phyloP scores from a whole-genome alignment of 179 eudicot genomes.

The Spergularia azorica region DNA sequence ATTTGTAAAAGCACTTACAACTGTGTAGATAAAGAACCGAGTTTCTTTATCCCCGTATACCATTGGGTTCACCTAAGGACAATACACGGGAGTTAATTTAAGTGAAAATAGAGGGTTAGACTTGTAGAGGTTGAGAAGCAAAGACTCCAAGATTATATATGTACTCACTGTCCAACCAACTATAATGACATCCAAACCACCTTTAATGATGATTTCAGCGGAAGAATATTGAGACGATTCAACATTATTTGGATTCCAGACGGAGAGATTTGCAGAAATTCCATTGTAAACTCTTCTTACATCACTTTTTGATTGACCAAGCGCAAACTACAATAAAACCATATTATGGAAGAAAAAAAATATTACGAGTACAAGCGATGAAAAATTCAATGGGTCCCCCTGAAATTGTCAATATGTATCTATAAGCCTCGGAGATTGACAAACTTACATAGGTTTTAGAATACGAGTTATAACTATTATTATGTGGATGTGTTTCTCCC shows the following conservation, averaged over 20 bases:
- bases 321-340: conserved; percentile 20
- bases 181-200: conserved; percentile 21
- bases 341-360: no score
- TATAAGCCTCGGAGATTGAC: not conserved
- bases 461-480: not conserved
- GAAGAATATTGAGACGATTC: conserved; percentile 27
- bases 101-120: no score
- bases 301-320: conserved; percentile 24
- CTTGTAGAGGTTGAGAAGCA: no score
- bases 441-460: conserved; percentile 15
- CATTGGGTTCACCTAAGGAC: conserved; percentile 28
- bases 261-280: conserved; percentile 1
- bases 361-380: no score
- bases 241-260: conserved; percentile 19
- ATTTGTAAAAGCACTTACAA: conserved; percentile 24
- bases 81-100: not conserved
- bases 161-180: conserved; percentile 37
- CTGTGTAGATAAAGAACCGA: conserved; percentile 26
- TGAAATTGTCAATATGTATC: not conserved
- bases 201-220: conserved; percentile 30
- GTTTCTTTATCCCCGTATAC: conserved; percentile 24
- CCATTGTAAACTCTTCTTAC: conserved; percentile 25
- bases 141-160: not conserved
- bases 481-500: not conserved
- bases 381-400: no score